Evolutionary conservation across 768 basidiomycete genomes (phyloP).

Genomic region (Suillus americanus): DNA sequence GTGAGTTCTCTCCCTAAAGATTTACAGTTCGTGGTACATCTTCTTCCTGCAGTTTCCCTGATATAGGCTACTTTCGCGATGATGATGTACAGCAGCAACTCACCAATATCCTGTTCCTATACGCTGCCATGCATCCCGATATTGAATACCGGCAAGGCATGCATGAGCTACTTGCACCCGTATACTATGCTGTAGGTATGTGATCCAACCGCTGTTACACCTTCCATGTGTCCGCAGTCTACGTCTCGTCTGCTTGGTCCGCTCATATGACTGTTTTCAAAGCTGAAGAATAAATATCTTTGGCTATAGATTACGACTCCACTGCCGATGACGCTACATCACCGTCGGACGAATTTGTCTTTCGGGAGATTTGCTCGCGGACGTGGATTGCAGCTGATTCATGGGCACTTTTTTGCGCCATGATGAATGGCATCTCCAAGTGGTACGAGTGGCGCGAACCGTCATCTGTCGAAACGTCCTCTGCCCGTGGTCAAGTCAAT

Average conservation of each 20-base stretch:
- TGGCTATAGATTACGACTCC: constrained; percentile 73
- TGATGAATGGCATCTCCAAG: constrained; percentile 78
- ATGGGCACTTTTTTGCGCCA: constrained; percentile 73
- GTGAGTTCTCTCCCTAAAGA: constrained; percentile 44
- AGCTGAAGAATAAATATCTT: constrained; percentile 27
- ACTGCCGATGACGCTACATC: constrained; percentile 39
- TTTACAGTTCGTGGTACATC: constrained; percentile 1
- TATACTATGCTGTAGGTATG: constrained; percentile 63
- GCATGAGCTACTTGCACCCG: constrained; percentile 92
- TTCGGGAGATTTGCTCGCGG: constrained; percentile 63
- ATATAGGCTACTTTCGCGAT: constrained; percentile 86
- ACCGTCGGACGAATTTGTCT: constrained; percentile 33
- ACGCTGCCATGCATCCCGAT: constrained; percentile 72
- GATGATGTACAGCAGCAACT: constrained; percentile 73
- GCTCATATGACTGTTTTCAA: constrained; percentile 18
- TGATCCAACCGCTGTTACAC: constrained; percentile 2
- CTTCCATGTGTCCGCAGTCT: constrained; percentile 7
- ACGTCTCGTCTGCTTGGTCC: constrained; percentile 11
- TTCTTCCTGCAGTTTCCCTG: constrained; percentile 78
- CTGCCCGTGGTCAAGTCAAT: constrained; percentile 41
- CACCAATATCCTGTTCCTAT: constrained; percentile 86
- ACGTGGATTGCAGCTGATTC: constrained; percentile 83
- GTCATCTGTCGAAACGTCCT: constrained; percentile 15
- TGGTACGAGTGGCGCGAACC: constrained; percentile 79
- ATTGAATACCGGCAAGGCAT: constrained; percentile 98